A percentile compares a stretch with the other conserved stretches of the same genome.
These are phyloP conservation scores for Mycena capillaripes DNA, from an alignment of 768 basidiomycete genomes.

Conservation along the genomic window DNA sequence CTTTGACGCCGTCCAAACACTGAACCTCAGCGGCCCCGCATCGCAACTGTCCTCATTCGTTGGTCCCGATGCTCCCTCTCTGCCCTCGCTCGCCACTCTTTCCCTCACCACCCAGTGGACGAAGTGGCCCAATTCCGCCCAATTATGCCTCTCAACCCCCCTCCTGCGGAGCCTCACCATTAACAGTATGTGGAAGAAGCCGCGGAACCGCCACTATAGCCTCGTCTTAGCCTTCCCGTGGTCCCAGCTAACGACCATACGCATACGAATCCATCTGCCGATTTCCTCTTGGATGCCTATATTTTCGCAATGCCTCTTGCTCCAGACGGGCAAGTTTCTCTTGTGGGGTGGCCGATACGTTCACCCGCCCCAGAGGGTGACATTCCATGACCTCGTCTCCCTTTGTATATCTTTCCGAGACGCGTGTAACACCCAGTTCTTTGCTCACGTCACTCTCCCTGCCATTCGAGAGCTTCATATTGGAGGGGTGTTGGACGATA, in stretches of 20 bases:
- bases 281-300: background rate
- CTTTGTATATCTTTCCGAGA: background rate
- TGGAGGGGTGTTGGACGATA: too few species aligned
- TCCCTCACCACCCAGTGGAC: too few species aligned
- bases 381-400: background rate
- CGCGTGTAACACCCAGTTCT: background rate
- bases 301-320: background rate
- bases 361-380: too few species aligned
- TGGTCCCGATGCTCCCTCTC: too few species aligned
- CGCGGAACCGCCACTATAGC: background rate
- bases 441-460: background rate
- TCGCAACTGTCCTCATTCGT: too few species aligned
- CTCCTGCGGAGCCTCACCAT: background rate
- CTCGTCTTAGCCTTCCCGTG: background rate
- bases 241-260: background rate
- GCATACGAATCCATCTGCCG: background rate
- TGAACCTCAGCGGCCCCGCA: too few species aligned
- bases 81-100: too few species aligned
- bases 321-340: background rate
- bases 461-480: background rate
- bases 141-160: background rate
- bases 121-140: too few species aligned
- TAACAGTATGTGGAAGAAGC: background rate
- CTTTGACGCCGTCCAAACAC: too few species aligned
- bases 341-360: background rate